These are phyloP conservation scores for Smittium culicis DNA, from an alignment of 371 early-diverging fungal genomes.

Conservation along the genomic window DNA sequence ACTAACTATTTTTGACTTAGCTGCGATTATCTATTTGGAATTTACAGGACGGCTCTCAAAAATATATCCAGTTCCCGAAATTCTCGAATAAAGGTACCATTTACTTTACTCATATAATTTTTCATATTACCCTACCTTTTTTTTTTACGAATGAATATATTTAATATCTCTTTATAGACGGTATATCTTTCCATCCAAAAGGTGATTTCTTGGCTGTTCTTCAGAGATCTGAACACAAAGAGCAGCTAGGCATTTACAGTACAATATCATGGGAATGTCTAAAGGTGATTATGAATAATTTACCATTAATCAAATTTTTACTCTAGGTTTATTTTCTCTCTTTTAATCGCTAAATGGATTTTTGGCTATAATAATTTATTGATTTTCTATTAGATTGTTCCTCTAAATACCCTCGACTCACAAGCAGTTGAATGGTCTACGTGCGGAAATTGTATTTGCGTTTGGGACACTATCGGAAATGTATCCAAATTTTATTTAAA, in stretches of 20 bases:
- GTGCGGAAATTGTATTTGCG: slow-evolving; percentile 56
- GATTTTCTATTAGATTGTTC: slow-evolving; percentile 37
- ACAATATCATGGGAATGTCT: slow-evolving; percentile 37
- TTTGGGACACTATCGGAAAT: slow-evolving; percentile 46
- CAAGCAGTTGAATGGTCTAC: slow-evolving; percentile 69
- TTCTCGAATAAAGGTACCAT: slow-evolving; percentile 36
- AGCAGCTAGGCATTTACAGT: slow-evolving; percentile 52
- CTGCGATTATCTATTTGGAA: slow-evolving; percentile 51
- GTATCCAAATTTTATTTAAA: slow-evolving; percentile 14
- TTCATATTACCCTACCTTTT: neutral
- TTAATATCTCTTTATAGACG: slow-evolving; percentile 16
- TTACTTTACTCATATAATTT: neutral
- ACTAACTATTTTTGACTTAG: slow-evolving; percentile 23
- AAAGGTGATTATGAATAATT: neutral
- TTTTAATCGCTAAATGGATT: neutral
- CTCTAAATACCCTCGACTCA: slow-evolving; percentile 49
- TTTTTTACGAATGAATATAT: neutral
- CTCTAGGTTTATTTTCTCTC: neutral
- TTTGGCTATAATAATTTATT: neutral
- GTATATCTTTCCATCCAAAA: slow-evolving; percentile 47
- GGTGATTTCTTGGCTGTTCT: slow-evolving; percentile 50
- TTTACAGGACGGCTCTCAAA: slow-evolving; percentile 33
- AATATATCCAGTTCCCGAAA: slow-evolving; percentile 49
- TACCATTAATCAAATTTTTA: no score
- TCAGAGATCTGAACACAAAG: slow-evolving; percentile 46